Conservation (phyloP, 805 yeast species). For the Komagataella ulmi region DNA sequence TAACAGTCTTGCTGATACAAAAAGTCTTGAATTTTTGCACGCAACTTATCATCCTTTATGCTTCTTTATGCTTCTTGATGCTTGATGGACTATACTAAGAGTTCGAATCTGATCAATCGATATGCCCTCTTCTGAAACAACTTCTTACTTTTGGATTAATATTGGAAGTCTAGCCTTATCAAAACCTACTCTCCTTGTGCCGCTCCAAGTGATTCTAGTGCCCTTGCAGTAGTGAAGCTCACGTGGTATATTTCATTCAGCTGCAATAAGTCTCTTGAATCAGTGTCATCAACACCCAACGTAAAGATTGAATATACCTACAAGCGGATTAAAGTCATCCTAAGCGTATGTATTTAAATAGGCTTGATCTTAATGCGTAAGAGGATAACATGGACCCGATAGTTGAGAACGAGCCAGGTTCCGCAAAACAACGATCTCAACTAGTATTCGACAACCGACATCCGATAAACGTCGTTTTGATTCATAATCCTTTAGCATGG, state of each 20-base stretch:
- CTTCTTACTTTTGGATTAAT: too few species aligned
- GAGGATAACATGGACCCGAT: neutral
- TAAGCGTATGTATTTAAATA: neutral
- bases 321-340: neutral
- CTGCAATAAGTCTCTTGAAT: neutral
- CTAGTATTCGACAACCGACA: neutral
- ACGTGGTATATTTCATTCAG: neutral
- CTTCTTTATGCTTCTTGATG: too few species aligned
- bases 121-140: too few species aligned
- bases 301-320: neutral
- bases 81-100: too few species aligned
- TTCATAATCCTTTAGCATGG: neutral
- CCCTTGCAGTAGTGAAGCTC: too few species aligned
- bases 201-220: too few species aligned
- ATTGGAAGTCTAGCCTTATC: too few species aligned
- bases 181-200: too few species aligned
- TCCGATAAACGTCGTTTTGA: neutral
- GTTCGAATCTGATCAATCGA: too few species aligned
- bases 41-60: too few species aligned
- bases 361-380: neutral
- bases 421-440: neutral
- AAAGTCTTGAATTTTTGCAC: too few species aligned
- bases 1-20: too few species aligned
- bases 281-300: neutral
- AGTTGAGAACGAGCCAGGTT: neutral